phyloP scores from a whole-genome alignment of 1,284 basidiomycete species.

The Ustilago bromivora region DNA sequence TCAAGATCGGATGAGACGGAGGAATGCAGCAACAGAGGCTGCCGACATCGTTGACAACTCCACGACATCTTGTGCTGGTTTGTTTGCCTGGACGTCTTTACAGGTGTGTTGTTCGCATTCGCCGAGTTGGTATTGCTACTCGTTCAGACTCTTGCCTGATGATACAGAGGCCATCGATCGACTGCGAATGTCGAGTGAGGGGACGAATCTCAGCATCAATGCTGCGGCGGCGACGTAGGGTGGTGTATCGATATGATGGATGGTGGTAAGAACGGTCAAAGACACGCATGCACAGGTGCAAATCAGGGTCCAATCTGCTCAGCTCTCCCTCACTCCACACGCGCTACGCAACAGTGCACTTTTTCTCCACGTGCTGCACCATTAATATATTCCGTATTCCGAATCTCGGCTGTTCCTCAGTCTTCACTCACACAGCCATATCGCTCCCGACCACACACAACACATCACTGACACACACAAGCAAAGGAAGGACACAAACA shows the following conservation, averaged over 20 bases:
- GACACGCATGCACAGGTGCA: neutral
- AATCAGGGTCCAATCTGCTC: conserved; percentile 12
- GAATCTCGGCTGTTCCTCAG: neutral
- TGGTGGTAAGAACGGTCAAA: neutral
- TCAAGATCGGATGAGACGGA: conserved; percentile 48
- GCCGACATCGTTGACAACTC: conserved; percentile 61
- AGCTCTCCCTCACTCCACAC: neutral
- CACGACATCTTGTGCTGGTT: conserved; percentile 41
- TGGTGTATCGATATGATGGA: neutral
- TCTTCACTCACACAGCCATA: neutral
- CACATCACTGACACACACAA: neutral
- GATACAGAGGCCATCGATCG: too few species aligned
- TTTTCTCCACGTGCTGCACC: neutral
- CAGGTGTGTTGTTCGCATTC: neutral
- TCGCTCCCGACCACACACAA: neutral
- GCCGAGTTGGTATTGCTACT: neutral
- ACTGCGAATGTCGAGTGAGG: too few species aligned
- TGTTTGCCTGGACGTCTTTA: neutral
- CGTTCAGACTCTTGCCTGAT: neutral
- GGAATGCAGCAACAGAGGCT: conserved; percentile 49
- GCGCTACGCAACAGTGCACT: conserved; percentile 16
- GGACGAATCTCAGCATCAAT: too few species aligned
- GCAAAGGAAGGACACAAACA: neutral
- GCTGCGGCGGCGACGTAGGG: too few species aligned
- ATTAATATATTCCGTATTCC: conserved; percentile 6